Evolutionary conservation across 2,329 filamentous ascomycete genomes (phyloP), one percentile per base, ranked within the genome.

Genomic region (Fusarium subtropicale): DNA sequence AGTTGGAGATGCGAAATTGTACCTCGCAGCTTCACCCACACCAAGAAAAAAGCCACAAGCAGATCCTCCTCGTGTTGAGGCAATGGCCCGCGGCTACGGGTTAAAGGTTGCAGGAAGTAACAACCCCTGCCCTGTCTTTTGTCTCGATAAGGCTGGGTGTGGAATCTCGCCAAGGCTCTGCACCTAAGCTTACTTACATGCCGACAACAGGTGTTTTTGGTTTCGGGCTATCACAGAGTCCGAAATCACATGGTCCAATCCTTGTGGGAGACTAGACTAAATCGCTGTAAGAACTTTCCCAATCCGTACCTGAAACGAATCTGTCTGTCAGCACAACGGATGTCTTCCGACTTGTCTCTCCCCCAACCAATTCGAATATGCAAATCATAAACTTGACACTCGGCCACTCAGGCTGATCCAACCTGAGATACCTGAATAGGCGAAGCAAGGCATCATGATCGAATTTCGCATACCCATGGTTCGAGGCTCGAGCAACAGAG

Each of bases 301-400:
- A 63, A 64, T 24, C 60, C 47, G 53, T 52, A 69, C 72, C 72
- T 74, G 72, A 74, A 74, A 74, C 72, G 57, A 60, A 67, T 56
- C 59, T 68, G 56, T 41, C 60, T 68, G 56, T 41, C 60, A 46
- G 44, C 28, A 44, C 50, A 57, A 57, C 57, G 63, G 71, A 54
- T 53, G 42, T 53, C 48, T 67, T 56, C 30, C 38, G 36, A 41
- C 31, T 63, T 60, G 56, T 51, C 47, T 50, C 48, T 55, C 42
- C 34, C 34, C 39, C 36, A 26, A 45, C 58, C 54, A 67, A 60
- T 36, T 66, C 50, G 56, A 55, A 61, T 42, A 63, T 64, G 64
- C 60, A 59, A 71, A 64, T 66, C 65, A 71, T 62, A 54, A 64
- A 61, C 64, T 69, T 61, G 69, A 56, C 54, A 59, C 56, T 64